Evolutionary conservation across 352 stramenopile species (phyloP).

Genomic region (Phytophthora macrochlamydospora): DNA sequence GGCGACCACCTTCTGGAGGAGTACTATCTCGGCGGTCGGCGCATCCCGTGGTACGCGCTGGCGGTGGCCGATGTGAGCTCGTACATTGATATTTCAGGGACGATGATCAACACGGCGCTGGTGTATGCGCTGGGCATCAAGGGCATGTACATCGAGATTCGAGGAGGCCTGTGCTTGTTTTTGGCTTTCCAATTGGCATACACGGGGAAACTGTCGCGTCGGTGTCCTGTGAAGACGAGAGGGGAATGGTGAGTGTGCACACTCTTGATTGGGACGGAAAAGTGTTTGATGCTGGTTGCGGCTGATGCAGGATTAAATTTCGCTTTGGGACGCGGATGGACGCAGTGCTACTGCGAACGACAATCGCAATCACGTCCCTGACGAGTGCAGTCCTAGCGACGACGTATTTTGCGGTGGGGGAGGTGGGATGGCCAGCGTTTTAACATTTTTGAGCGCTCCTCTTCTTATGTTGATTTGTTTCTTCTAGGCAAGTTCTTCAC

Average conservation of each 20-base stretch:
- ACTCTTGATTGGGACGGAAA: not conserved
- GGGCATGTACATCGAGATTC: constrained; percentile 87
- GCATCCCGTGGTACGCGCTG: constrained; percentile 76
- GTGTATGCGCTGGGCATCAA: constrained; percentile 83
- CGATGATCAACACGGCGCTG: constrained; percentile 86
- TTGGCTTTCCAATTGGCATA: constrained; percentile 83
- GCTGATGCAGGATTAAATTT: constrained; percentile 72
- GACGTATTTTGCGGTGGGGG: constrained; percentile 84
- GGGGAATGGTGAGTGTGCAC: constrained; percentile 62
- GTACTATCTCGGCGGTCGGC: constrained; percentile 74
- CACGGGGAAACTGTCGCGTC: constrained; percentile 75
- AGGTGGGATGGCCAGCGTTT: constrained; percentile 18
- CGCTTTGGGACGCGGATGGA: constrained; percentile 63
- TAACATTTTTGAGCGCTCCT: not conserved
- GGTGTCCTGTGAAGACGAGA: constrained; percentile 78
- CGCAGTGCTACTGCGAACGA: constrained; percentile 65
- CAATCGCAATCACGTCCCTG: constrained; percentile 73
- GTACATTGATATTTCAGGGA: constrained; percentile 87
- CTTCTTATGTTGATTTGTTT: not conserved
- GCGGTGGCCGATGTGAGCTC: constrained; percentile 81
- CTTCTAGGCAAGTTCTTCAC: constrained; percentile 73
- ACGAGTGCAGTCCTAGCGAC: constrained; percentile 64
- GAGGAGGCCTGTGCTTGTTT: constrained; percentile 77
- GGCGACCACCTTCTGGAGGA: constrained; percentile 60
- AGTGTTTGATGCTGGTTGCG: constrained; percentile 7